Percentiles rank a stretch among this genome's conserved stretches.
These are phyloP conservation scores for Cyclocybe aegerita DNA, from an alignment of 768 basidiomycete genomes.

Conservation along the genomic window DNA sequence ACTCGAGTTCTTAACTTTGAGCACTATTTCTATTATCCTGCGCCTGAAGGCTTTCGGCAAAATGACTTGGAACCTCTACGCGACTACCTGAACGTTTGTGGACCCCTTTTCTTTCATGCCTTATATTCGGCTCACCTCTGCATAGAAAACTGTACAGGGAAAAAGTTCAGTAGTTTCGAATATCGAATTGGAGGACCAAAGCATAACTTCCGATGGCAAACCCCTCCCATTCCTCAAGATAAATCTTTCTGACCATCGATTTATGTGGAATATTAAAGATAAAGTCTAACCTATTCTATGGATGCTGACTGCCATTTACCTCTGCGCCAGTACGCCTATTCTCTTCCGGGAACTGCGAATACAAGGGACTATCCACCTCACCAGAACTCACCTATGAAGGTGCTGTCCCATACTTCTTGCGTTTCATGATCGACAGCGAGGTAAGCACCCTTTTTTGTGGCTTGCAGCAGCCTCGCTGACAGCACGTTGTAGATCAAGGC, in stretches of 20 bases:
- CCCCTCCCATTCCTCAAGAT: slow-evolving; percentile 77
- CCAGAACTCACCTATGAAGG: slow-evolving; percentile 78
- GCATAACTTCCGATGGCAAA: slow-evolving; percentile 77
- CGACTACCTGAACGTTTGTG: slow-evolving; percentile 70
- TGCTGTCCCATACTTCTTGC: slow-evolving; percentile 79
- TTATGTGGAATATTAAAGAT: slow-evolving; percentile 82
- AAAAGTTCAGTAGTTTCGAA: slow-evolving; percentile 34
- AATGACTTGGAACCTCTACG: slow-evolving; percentile 63
- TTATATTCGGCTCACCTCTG: not conserved
- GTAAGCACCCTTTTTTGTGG: slow-evolving; percentile 35
- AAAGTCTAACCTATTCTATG: slow-evolving; percentile 34
- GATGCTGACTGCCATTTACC: slow-evolving; percentile 9
- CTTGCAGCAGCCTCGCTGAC: not conserved
- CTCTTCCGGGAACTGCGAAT: slow-evolving; percentile 67
- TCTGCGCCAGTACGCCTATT: slow-evolving; percentile 44
- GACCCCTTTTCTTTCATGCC: not conserved
- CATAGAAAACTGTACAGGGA: not conserved
- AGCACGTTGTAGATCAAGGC: slow-evolving; percentile 64
- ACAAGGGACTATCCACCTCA: slow-evolving; percentile 50
- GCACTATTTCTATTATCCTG: slow-evolving; percentile 90
- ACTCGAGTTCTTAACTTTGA: slow-evolving; percentile 74
- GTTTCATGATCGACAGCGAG: slow-evolving; percentile 95
- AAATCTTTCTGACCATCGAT: slow-evolving; percentile 63
- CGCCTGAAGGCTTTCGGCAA: slow-evolving; percentile 71
- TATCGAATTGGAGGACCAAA: slow-evolving; percentile 57